Conservation (phyloP, 495 filamentous ascomycete species). For the Penicillium verhagenii region DNA sequence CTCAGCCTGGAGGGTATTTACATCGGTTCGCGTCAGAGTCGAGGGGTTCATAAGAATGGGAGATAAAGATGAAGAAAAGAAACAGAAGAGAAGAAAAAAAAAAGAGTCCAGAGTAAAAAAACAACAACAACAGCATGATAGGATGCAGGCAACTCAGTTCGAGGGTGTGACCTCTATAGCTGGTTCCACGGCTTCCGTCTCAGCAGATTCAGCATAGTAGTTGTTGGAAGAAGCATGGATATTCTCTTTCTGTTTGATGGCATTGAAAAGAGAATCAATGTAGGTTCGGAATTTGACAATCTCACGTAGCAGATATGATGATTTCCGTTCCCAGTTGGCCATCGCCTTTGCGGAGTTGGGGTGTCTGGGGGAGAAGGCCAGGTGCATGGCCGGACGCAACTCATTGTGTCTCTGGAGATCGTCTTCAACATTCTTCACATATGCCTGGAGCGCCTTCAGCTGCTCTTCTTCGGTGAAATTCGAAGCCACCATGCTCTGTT, state of each 20-base stretch:
- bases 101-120: background rate
- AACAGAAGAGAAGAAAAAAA: background rate
- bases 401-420: conserved; percentile 87
- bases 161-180: background rate
- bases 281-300: conserved; percentile 97
- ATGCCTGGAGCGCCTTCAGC: conserved; percentile 66
- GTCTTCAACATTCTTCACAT: conserved; percentile 82
- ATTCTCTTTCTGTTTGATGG: conserved; percentile 56
- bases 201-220: conserved; percentile 10
- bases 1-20: conserved; percentile 18
- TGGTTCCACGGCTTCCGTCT: background rate
- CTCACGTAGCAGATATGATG: conserved; percentile 85
- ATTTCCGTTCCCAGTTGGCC: conserved; percentile 96
- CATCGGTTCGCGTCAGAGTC: conserved; percentile 5
- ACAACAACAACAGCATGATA: background rate
- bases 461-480: conserved; percentile 77
- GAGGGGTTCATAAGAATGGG: background rate
- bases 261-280: conserved; percentile 71
- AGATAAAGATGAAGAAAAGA: background rate
- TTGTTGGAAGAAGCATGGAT: conserved; percentile 40
- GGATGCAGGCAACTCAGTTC: background rate
- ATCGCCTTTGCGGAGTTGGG: conserved; percentile 79
- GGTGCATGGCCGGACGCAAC: conserved; percentile 75
- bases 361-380: conserved; percentile 86
- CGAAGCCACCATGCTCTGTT: conserved; percentile 83